Percentiles rank a stretch among this genome's conserved stretches.
phyloP scores from a whole-genome alignment of 192 early-diverging fungal species.

The Fimicolochytrium jonesii region DNA sequence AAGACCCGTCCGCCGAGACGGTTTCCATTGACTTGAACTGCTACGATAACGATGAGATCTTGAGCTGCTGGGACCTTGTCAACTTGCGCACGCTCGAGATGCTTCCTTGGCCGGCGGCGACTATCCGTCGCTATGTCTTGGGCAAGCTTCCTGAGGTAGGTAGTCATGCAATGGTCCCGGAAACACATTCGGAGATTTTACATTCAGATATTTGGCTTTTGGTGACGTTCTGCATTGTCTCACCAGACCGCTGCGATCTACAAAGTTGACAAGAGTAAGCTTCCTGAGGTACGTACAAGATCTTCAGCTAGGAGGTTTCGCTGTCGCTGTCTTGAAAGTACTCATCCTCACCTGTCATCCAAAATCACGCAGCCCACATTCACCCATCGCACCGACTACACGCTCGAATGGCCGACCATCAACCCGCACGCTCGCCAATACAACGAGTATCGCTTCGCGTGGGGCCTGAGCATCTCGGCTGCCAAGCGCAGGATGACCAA shows the following conservation, averaged over 20 bases:
- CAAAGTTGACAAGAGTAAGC: conserved; percentile 19
- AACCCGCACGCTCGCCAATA: too few relatives aligned
- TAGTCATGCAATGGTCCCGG: background rate
- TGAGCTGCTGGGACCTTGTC: conserved; percentile 14
- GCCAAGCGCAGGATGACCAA: conserved; percentile 17
- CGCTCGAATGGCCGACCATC: conserved; percentile 20
- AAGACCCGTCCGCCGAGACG: background rate
- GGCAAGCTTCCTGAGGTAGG: conserved; percentile 24
- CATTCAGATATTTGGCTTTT: too few relatives aligned
- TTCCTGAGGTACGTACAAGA: conserved; percentile 6
- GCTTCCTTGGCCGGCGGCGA: conserved; percentile 16
- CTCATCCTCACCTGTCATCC: too few relatives aligned
- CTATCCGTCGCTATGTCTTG: conserved; percentile 22
- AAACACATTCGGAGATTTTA: too few relatives aligned
- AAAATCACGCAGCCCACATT: conserved; percentile 13
- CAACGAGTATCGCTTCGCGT: conserved; percentile 26
- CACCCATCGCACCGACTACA: conserved; percentile 29
- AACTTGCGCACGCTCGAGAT: conserved; percentile 26
- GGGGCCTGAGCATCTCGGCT: conserved; percentile 25
- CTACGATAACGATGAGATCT: conserved; percentile 22
- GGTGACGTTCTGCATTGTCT: too few relatives aligned
- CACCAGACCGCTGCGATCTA: conserved; percentile 15
- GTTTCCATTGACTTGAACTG: conserved; percentile 27
- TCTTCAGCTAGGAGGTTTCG: too few relatives aligned
- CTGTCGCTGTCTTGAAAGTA: too few relatives aligned